Percentiles rank a stretch among this genome's conserved stretches.
phyloP scores from a whole-genome alignment of 2,329 filamentous ascomycete species.

The Boeremia exigua region DNA sequence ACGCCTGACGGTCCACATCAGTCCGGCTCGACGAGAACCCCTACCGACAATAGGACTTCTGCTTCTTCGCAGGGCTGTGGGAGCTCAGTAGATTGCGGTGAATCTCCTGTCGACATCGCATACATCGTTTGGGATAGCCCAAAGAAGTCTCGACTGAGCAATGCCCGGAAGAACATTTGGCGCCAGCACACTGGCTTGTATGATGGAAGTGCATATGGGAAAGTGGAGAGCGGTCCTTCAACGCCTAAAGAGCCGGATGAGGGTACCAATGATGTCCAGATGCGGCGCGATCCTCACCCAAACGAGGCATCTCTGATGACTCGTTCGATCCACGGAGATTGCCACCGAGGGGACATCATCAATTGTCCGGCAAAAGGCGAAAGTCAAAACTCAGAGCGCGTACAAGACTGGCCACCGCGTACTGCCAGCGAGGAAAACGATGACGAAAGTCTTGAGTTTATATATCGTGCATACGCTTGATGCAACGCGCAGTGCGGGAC shows the following conservation, averaged over 20 bases:
- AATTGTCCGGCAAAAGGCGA: neutral
- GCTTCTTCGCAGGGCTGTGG: neutral
- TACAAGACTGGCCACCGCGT: neutral
- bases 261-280: neutral
- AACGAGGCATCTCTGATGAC: neutral
- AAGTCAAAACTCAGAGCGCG: neutral
- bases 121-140: conserved; percentile 19
- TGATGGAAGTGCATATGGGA: conserved; percentile 35
- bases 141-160: neutral
- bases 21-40: neutral
- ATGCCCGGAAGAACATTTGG: conserved; percentile 18
- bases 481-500: neutral
- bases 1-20: neutral
- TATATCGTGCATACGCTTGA: conserved; percentile 3
- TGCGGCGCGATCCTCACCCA: neutral
- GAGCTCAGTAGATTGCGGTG: neutral
- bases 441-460: neutral
- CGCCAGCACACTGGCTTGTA: conserved; percentile 27
- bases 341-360: neutral
- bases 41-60: neutral
- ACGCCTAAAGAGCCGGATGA: conserved; percentile 9
- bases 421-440: neutral
- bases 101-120: neutral
- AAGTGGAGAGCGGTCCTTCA: conserved; percentile 5
- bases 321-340: neutral